Conservation (phyloP, 306 rosid species). For the Gillenia trifoliata region DNA sequence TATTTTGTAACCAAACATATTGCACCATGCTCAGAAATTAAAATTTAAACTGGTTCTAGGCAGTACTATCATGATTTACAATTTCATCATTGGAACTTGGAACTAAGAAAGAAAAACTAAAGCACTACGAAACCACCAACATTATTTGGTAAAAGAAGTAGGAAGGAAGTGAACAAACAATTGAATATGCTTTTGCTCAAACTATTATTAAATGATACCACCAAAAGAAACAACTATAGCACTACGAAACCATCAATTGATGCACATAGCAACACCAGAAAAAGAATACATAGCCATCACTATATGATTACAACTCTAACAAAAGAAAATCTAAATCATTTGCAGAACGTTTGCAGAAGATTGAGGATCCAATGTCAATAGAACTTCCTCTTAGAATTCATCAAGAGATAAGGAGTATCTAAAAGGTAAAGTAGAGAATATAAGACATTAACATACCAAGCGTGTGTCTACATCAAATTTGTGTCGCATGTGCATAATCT, state of each 20-base stretch:
- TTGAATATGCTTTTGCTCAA: neutral
- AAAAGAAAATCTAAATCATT: neutral
- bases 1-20: neutral
- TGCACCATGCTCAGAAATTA: neutral
- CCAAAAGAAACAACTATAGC: neutral
- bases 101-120: neutral
- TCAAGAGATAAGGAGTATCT: neutral
- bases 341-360: neutral
- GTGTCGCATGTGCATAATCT: constrained; percentile 98
- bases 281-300: neutral
- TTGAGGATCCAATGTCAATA: neutral
- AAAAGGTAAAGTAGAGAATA: neutral
- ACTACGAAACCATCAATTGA: neutral
- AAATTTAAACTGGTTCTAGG: neutral
- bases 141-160: no score
- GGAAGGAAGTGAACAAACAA: neutral
- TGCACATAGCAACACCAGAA: neutral
- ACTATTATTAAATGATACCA: neutral
- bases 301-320: neutral
- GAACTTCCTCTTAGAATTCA: neutral
- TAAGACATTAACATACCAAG: constrained; percentile 54
- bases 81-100: neutral
- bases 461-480: constrained; percentile 92
- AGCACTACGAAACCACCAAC: neutral
- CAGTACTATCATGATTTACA: neutral